These are phyloP conservation scores for Calocybe gambosa DNA, from an alignment of 1,284 basidiomycete genomes.

Conservation along the genomic window DNA sequence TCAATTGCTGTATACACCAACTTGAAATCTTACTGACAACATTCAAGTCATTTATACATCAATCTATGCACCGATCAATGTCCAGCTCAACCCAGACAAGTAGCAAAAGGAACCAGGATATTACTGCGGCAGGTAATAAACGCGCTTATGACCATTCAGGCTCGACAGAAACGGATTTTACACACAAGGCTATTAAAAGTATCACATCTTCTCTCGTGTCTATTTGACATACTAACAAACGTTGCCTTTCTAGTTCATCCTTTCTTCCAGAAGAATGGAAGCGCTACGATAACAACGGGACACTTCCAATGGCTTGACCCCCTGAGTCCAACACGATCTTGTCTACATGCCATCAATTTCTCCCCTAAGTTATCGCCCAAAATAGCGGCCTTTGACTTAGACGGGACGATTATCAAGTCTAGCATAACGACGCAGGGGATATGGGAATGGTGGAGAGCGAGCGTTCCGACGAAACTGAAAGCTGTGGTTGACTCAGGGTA, in stretches of 20 bases:
- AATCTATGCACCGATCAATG: too few relatives aligned
- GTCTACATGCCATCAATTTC: slow-evolving; percentile 58
- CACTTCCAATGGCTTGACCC: slow-evolving; percentile 56
- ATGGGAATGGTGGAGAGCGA: slow-evolving; percentile 76
- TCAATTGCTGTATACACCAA: too few relatives aligned
- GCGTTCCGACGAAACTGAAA: slow-evolving; percentile 62
- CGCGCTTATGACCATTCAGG: slow-evolving; percentile 9
- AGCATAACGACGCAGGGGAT: slow-evolving; percentile 32
- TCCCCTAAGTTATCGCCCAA: slow-evolving; percentile 42
- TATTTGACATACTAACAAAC: not conserved
- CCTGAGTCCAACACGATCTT: slow-evolving; percentile 49
- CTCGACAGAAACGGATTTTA: slow-evolving; percentile 7
- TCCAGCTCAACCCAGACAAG: too few relatives aligned
- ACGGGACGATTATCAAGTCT: slow-evolving; percentile 80
- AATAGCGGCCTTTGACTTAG: slow-evolving; percentile 81
- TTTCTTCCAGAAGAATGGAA: slow-evolving; percentile 26
- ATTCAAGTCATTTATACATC: too few relatives aligned
- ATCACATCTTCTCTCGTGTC: not conserved
- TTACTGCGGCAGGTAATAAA: not conserved
- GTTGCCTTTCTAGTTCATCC: slow-evolving; percentile 26
- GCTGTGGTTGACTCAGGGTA: slow-evolving; percentile 59
- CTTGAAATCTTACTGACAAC: too few relatives aligned
- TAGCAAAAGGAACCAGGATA: not conserved
- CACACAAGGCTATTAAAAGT: slow-evolving; percentile 16
- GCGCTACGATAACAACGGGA: slow-evolving; percentile 14